Percentiles rank a stretch among this genome's conserved stretches.
Conservation (phyloP, 78 protist species). For the Capsaspora owczarzaki region DNA sequence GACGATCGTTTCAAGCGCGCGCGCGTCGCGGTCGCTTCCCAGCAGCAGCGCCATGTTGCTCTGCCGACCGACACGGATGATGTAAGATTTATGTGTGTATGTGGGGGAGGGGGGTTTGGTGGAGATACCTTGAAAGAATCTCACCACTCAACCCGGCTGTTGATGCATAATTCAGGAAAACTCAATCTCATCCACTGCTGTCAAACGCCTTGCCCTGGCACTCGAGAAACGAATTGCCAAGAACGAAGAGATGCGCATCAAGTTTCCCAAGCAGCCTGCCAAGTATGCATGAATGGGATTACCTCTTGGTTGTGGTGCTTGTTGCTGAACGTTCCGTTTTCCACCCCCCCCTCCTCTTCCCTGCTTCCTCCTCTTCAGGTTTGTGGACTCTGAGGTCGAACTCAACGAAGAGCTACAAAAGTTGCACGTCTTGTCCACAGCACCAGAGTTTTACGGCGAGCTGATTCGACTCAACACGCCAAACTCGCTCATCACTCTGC, state of each 20-base stretch:
- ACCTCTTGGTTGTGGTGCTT: not conserved
- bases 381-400: not conserved
- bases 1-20: no score
- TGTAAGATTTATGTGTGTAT: no score
- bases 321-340: not conserved
- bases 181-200: no score
- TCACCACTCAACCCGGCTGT: no score
- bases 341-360: not conserved
- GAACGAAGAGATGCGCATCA: conserved; percentile 1
- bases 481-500: not conserved
- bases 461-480: not conserved
- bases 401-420: not conserved
- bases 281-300: not conserved
- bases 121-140: no score
- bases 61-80: no score
- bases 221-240: not conserved
- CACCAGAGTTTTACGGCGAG: not conserved
- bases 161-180: no score
- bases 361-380: not conserved
- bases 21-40: no score
- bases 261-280: not conserved
- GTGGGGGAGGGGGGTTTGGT: no score
- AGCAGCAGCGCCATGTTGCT: no score
- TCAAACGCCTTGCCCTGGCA: not conserved
- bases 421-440: not conserved